Conservation (phyloP, 2,329 filamentous ascomycete species). For the Ophiostoma sp. region DNA sequence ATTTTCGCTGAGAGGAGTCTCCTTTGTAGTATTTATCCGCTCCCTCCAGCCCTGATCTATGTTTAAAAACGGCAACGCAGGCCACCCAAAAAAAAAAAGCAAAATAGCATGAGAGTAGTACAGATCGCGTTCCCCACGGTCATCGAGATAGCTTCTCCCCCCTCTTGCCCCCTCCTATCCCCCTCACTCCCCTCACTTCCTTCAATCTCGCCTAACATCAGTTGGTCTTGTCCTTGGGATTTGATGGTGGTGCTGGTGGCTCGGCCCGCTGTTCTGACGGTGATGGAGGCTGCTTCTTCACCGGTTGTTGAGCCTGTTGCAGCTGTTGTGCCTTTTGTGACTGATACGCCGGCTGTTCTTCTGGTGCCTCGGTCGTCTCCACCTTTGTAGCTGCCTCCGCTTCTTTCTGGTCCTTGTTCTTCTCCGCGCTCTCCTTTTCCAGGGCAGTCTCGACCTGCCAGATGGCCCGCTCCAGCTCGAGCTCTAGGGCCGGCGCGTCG, state of each 20-base stretch:
- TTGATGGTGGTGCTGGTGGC: background rate
- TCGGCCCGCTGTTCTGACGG: background rate
- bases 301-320: background rate
- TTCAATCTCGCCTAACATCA: background rate
- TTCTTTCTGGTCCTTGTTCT: conserved; percentile 15
- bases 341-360: background rate
- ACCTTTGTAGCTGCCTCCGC: background rate
- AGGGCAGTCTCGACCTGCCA: conserved; percentile 66
- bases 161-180: background rate
- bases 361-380: background rate
- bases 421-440: conserved; percentile 37
- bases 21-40: background rate
- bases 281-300: background rate
- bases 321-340: background rate
- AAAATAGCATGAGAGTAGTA: background rate
- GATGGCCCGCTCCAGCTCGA: conserved; percentile 74
- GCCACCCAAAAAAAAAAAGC: background rate
- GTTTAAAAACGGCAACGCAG: background rate
- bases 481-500: conserved; percentile 66
- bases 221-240: background rate
- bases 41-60: background rate
- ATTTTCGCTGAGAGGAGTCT: background rate
- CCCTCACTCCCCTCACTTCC: background rate
- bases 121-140: background rate
- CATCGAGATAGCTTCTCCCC: background rate